Evolutionary conservation across 2,329 filamentous ascomycete species (phyloP).

Genomic region (Fusarium torulosum): DNA sequence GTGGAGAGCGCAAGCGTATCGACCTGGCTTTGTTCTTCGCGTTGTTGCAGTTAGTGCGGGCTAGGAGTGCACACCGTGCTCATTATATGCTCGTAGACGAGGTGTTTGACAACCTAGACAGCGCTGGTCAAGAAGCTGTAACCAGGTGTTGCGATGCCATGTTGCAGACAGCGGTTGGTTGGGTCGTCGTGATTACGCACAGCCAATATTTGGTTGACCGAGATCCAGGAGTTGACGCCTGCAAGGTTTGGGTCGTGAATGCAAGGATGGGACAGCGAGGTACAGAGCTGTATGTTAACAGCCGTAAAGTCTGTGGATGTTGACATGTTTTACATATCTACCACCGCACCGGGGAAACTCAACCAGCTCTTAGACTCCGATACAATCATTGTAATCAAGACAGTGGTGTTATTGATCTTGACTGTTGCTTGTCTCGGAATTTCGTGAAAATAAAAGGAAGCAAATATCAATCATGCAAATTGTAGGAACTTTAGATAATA

Average conservation of each 20-base stretch:
- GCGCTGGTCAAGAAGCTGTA: conserved; percentile 34
- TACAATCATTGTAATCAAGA: too few relatives aligned
- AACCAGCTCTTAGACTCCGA: too few relatives aligned
- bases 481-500: too few relatives aligned
- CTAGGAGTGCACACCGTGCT: conserved; percentile 35
- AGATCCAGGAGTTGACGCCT: conserved; percentile 20
- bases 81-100: conserved; percentile 43
- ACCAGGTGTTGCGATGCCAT: conserved; percentile 34
- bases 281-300: conserved; percentile 13
- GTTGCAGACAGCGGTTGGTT: conserved; percentile 20
- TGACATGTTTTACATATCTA: too few relatives aligned
- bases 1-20: conserved; percentile 41
- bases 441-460: too few relatives aligned
- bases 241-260: conserved; percentile 19
- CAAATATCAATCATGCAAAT: too few relatives aligned
- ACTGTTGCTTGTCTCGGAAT: too few relatives aligned
- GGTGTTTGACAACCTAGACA: conserved; percentile 40
- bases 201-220: conserved; percentile 34
- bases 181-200: conserved; percentile 41
- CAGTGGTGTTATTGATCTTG: too few relatives aligned
- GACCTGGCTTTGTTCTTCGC: conserved; percentile 44
- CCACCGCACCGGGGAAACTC: too few relatives aligned
- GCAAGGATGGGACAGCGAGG: conserved; percentile 35
- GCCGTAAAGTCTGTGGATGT: background rate
- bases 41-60: conserved; percentile 28